Evolutionary conservation across 768 basidiomycete species (phyloP).

Genomic region (Guyanaporus albipodus): DNA sequence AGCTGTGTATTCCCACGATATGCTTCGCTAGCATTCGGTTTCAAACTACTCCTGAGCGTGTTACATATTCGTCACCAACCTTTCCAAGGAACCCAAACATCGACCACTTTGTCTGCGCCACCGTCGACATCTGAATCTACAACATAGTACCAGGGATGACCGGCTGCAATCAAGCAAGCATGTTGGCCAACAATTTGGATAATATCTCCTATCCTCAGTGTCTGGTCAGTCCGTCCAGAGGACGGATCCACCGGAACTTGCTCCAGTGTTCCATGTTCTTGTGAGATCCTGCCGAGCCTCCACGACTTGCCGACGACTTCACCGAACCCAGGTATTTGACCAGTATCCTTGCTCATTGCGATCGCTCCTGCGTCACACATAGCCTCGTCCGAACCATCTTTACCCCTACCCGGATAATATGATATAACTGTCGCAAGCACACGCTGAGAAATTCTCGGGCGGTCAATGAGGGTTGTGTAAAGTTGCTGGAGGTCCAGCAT

Average conservation of each 20-base stretch:
- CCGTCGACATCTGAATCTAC: slow-evolving; percentile 58
- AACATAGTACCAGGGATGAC: slow-evolving; percentile 80
- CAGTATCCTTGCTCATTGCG: slow-evolving; percentile 85
- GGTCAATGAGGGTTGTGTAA: slow-evolving; percentile 62
- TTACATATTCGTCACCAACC: slow-evolving; percentile 55
- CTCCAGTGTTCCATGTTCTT: slow-evolving; percentile 76
- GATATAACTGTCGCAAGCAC: slow-evolving; percentile 75
- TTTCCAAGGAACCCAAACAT: slow-evolving; percentile 90
- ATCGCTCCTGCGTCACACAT: slow-evolving; percentile 83
- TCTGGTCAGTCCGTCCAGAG: slow-evolving; percentile 9
- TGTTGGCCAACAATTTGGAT: slow-evolving; percentile 81
- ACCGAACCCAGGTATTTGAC: slow-evolving; percentile 68
- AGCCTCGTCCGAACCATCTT: slow-evolving; percentile 62
- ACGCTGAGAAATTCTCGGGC: slow-evolving; percentile 54
- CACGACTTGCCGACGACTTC: slow-evolving; percentile 64
- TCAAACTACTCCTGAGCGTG: too few species aligned
- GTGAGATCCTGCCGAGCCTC: slow-evolving; percentile 61
- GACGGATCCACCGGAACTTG: slow-evolving; percentile 25
- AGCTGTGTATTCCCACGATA: slow-evolving; percentile 23
- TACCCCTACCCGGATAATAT: slow-evolving; percentile 69
- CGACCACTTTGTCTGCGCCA: slow-evolving; percentile 53
- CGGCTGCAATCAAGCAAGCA: slow-evolving; percentile 79
- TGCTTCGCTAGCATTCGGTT: not conserved
- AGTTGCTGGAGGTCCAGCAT: slow-evolving; percentile 83
- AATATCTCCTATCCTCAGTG: slow-evolving; percentile 52